Evolutionary conservation across 1,284 basidiomycete species (phyloP).

Genomic region (Ceraceosorus guamensis): DNA sequence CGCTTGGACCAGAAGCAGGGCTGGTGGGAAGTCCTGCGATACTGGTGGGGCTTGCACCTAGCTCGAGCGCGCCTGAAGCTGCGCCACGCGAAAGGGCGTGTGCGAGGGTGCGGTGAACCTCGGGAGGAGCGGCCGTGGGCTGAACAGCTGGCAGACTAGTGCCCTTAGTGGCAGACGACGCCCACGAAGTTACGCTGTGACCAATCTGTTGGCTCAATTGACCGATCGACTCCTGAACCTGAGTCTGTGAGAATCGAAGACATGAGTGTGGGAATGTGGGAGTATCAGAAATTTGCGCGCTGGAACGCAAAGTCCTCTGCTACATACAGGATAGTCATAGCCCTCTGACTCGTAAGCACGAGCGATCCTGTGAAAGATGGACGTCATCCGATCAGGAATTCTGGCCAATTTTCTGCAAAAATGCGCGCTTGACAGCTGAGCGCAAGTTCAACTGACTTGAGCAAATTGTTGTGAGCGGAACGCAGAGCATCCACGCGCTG

Average conservation of each 20-base stretch:
- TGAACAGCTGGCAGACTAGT: constrained; percentile 66
- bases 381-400: too few species aligned
- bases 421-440: too few species aligned
- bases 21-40: constrained; percentile 27
- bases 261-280: too few species aligned
- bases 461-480: constrained; percentile 62
- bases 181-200: constrained; percentile 78
- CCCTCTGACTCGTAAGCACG: constrained; percentile 39
- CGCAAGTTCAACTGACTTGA: constrained; percentile 67
- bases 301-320: too few species aligned
- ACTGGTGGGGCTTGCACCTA: constrained; percentile 48
- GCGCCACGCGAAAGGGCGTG: constrained; percentile 84
- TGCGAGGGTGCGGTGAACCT: constrained; percentile 73
- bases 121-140: constrained; percentile 54
- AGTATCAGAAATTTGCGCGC: too few species aligned
- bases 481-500: constrained; percentile 85
- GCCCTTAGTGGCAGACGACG: constrained; percentile 71
- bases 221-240: constrained; percentile 54
- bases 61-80: constrained; percentile 59
- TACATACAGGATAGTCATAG: constrained; percentile 47
- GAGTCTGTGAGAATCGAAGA: too few species aligned
- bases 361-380: constrained; percentile 15
- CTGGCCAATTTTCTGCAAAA: too few species aligned
- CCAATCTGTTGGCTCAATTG: constrained; percentile 57
- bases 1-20: constrained; percentile 10